Conservation (phyloP, 768 basidiomycete species). For the Pisolithus orientalis region DNA sequence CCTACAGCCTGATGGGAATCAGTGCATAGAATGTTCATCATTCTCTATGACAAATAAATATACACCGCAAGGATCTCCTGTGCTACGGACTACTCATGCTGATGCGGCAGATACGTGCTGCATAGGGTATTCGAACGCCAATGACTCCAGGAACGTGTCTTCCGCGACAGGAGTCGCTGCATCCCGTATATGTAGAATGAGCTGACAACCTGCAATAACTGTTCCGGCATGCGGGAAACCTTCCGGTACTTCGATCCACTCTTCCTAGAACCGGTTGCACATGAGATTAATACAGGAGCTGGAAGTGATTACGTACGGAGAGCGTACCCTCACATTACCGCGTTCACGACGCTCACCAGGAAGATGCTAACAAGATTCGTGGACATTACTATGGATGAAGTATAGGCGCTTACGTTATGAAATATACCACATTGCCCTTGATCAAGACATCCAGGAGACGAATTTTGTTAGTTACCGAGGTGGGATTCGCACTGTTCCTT, state of each 20-base stretch:
- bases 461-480: background rate
- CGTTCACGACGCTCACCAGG: background rate
- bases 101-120: background rate
- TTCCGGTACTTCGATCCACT: conserved; percentile 4
- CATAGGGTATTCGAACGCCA: background rate
- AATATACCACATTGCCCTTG: conserved; percentile 4
- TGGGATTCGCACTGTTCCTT: conserved; percentile 4
- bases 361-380: background rate
- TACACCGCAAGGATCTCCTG: too few species aligned
- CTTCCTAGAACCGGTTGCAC: background rate
- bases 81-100: too few species aligned
- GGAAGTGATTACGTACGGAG: background rate
- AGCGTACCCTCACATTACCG: conserved; percentile 3
- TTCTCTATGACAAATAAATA: too few species aligned
- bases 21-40: too few species aligned
- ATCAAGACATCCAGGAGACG: conserved; percentile 15
- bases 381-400: background rate
- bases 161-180: background rate
- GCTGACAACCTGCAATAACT: conserved; percentile 3
- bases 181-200: conserved; percentile 1
- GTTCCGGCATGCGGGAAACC: background rate
- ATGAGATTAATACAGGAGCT: background rate
- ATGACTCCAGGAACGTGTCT: background rate
- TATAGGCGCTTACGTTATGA: background rate
- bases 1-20: too few species aligned